A percentile compares a stretch with the other conserved stretches of the same genome.
These are phyloP conservation scores for Halophytophthora polymorphica DNA, from an alignment of 352 stramenopile species.

Conservation along the genomic window DNA sequence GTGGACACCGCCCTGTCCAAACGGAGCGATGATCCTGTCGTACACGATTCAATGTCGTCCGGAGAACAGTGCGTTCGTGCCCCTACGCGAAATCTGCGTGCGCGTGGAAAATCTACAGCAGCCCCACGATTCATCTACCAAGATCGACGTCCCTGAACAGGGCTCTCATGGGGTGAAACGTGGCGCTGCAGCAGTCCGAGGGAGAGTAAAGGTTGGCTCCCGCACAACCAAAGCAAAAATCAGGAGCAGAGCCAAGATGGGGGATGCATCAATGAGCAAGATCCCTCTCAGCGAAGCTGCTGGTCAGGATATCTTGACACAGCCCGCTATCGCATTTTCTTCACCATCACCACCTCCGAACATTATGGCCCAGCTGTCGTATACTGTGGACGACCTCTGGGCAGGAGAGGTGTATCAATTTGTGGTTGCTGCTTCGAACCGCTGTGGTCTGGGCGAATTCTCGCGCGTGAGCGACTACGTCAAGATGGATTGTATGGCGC, in stretches of 20 bases:
- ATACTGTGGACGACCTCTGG: conserved; percentile 41
- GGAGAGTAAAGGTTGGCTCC: too few species aligned
- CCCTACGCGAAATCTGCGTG: conserved; percentile 30
- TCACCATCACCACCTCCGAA: background rate
- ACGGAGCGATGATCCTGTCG: conserved; percentile 47
- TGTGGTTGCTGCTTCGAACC: conserved; percentile 60
- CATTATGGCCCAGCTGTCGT: conserved; percentile 19
- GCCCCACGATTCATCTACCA: background rate
- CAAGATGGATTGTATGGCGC: conserved; percentile 61
- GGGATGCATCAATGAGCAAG: background rate
- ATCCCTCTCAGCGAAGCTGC: too few species aligned
- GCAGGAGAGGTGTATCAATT: conserved; percentile 78
- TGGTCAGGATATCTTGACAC: background rate
- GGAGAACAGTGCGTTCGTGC: conserved; percentile 45
- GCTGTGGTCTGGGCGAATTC: conserved; percentile 57
- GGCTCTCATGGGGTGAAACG: background rate
- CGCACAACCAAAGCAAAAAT: background rate
- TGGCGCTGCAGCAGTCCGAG: too few species aligned
- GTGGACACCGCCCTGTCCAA: conserved; percentile 49
- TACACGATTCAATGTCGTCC: conserved; percentile 61
- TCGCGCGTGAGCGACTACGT: conserved; percentile 68
- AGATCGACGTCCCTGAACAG: background rate
- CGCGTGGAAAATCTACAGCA: conserved; percentile 22
- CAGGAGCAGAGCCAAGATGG: background rate
- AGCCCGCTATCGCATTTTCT: too few species aligned